A percentile compares a stretch with the other conserved stretches of the same genome.
phyloP scores from a whole-genome alignment of 371 early-diverging fungal genomes.

The Rhizopus delemar region DNA sequence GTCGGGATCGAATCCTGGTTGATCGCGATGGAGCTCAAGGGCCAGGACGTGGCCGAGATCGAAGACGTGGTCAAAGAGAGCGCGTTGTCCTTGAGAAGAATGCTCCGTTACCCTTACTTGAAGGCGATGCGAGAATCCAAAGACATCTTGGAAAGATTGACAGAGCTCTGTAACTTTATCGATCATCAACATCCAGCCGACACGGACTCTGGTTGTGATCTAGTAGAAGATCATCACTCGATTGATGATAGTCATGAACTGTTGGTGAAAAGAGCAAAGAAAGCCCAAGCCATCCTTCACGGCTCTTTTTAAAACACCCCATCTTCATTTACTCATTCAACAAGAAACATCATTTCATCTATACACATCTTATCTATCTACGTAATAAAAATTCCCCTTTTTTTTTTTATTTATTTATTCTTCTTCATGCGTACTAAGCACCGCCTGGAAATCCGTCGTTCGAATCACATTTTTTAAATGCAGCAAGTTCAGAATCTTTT shows the following conservation, averaged over 20 bases:
- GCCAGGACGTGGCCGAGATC: constrained; percentile 11
- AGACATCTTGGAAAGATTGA: constrained; percentile 32
- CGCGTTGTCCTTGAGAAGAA: constrained; percentile 31
- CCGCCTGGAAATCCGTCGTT: too few relatives aligned
- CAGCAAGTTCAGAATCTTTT: constrained; percentile 61
- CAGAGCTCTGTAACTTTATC: constrained; percentile 20
- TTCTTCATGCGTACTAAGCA: too few relatives aligned
- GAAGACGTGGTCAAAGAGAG: constrained; percentile 14
- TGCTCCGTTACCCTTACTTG: constrained; percentile 30
- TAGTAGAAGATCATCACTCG: constrained; percentile 19
- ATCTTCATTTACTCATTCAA: too few relatives aligned
- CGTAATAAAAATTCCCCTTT: not conserved
- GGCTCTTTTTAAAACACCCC: constrained; percentile 10
- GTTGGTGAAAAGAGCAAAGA: constrained; percentile 29
- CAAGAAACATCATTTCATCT: not conserved
- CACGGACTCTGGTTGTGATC: constrained; percentile 35
- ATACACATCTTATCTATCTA: not conserved
- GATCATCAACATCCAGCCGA: constrained; percentile 35
- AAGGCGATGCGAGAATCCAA: constrained; percentile 17
- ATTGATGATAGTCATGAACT: constrained; percentile 15
- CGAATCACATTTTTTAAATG: constrained; percentile 31
- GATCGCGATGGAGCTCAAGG: constrained; percentile 24
- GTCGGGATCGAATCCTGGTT: constrained; percentile 47
- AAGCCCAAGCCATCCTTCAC: constrained; percentile 40
- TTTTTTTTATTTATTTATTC: not conserved